Percentiles rank a stretch among this genome's conserved stretches.
phyloP scores from a whole-genome alignment of 805 yeast genomes.

The Hanseniaspora jakobsenii region DNA sequence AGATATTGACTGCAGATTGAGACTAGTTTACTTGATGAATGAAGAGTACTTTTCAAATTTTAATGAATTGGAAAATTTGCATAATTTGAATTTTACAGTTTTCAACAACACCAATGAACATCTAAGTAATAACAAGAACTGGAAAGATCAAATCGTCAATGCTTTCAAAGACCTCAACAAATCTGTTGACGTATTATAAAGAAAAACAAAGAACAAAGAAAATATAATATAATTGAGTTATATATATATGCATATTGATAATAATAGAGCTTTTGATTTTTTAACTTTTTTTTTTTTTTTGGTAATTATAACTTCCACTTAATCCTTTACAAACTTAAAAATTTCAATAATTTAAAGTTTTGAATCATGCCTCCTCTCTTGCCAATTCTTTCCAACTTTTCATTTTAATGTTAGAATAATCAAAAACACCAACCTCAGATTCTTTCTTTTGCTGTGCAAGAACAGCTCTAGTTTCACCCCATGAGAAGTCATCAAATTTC shows the following conservation, averaged over 20 bases:
- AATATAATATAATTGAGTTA: slow-evolving; percentile 72
- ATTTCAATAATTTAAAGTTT: no score
- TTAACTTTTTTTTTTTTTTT: not conserved
- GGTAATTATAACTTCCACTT: no score
- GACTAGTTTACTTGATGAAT: slow-evolving; percentile 12
- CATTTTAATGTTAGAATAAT: slow-evolving; percentile 80
- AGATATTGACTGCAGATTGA: slow-evolving; percentile 3
- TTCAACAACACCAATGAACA: slow-evolving; percentile 7
- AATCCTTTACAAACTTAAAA: no score
- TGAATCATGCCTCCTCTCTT: slow-evolving; percentile 30
- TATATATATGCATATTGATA: slow-evolving; percentile 24
- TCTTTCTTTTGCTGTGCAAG: slow-evolving; percentile 23
- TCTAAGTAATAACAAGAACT: not conserved
- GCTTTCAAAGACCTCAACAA: slow-evolving; percentile 13
- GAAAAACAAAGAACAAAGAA: slow-evolving; percentile 30
- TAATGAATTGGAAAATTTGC: slow-evolving; percentile 3
- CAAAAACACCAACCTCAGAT: slow-evolving; percentile 54
- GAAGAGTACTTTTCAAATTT: slow-evolving; percentile 13
- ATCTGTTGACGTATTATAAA: slow-evolving; percentile 32
- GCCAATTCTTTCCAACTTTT: slow-evolving; percentile 89
- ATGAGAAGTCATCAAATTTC: slow-evolving; percentile 91
- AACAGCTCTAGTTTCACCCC: slow-evolving; percentile 89
- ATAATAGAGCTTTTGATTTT: slow-evolving; percentile 35
- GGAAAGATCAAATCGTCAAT: not conserved
- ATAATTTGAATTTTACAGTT: not conserved